Conservation (phyloP, 1,284 basidiomycete species). For the Kwoniella shivajii region DNA sequence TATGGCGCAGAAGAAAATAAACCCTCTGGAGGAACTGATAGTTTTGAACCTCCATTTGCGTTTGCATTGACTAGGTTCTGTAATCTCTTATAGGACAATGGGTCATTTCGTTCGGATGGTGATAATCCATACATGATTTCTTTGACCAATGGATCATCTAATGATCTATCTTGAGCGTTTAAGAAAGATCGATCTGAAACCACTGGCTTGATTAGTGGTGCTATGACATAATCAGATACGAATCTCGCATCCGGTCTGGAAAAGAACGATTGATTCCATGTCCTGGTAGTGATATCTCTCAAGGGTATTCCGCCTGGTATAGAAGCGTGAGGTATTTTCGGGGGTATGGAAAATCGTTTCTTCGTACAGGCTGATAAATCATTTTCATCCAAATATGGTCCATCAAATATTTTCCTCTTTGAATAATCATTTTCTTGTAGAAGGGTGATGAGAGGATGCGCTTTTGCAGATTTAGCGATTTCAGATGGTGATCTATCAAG, state of each 20-base stretch:
- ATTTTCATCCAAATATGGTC: conserved; percentile 14
- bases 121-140: conserved; percentile 85
- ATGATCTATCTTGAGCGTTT: conserved; percentile 65
- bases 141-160: conserved; percentile 64
- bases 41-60: no score
- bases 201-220: conserved; percentile 75
- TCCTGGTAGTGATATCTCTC: conserved; percentile 62
- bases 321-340: conserved; percentile 46
- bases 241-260: conserved; percentile 77
- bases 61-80: conserved; percentile 50
- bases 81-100: conserved; percentile 61
- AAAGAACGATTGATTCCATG: conserved; percentile 75
- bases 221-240: conserved; percentile 78
- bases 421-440: conserved; percentile 20
- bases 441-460: conserved; percentile 38
- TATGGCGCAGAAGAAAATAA: conserved; percentile 68
- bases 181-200: conserved; percentile 78
- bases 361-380: conserved; percentile 59
- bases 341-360: conserved; percentile 49
- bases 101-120: conserved; percentile 66
- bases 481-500: conserved; percentile 64
- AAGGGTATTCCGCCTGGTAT: conserved; percentile 25
- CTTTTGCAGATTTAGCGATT: conserved; percentile 59
- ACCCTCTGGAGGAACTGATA: conserved; percentile 69
- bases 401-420: conserved; percentile 8